Evolutionary conservation across 108 stramenopile genomes (phyloP), one percentile per base, ranked within the genome.

Genomic region (Cyclotella sp.): DNA sequence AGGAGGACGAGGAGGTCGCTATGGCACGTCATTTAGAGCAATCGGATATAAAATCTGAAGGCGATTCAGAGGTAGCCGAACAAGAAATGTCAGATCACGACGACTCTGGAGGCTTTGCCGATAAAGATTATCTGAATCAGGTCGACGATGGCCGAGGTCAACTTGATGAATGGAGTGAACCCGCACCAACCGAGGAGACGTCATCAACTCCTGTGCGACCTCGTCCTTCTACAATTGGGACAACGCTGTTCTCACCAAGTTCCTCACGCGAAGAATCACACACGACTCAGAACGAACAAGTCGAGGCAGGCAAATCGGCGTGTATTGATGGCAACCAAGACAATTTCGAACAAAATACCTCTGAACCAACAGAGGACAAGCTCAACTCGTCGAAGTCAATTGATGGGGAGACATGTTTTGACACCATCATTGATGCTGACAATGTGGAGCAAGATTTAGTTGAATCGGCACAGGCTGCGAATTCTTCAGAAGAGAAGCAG

Each of bases 1-100:
- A 81, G 39, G 66, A 81, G 28, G 82, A 68, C 43, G 77, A 75
- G 64, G 60, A 76, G 54, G 8, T 51, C 27, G 60, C 61, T 42
- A 60, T 74, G 47, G 68, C 63, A 9, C 45, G 39, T 9, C 68
- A 58, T 41, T 57, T 76, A 46, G 81, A 82, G 68, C 24, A 61
- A 22, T 60, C 69, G 6, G 49, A 63, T 21, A 13, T 47, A 0
- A 62, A 75, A 18, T 52, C 59, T 42, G 72, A 75, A 26, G 53
- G 30, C 40, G 66, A 68, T 22, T 43, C 29, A 10, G 54, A 70
- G 24, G 74, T 76, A 24, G 72, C 65, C 57, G 51, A 60, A 28
- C 19, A n/a, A 24, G 59, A 69, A 24, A 63, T 40, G 6, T 19
- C 68, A 39, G 85, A 75, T 3, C 86, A 86, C 62, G 43, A 68